Evolutionary conservation across 139 green algal genomes (phyloP).

Genomic region (Chlorella sp.): DNA sequence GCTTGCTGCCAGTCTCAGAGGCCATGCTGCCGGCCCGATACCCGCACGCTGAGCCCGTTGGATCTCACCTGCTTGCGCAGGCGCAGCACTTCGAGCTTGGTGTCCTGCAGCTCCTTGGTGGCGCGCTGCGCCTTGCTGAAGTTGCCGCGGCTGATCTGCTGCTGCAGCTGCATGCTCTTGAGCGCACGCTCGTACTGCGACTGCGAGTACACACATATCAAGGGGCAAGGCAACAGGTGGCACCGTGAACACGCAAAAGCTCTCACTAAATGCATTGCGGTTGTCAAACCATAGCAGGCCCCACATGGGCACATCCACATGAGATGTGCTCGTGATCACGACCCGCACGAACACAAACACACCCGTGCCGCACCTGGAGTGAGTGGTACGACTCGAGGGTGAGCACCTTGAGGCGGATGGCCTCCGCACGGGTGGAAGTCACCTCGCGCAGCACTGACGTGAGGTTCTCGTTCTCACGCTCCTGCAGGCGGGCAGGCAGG

Average conservation of each 20-base stretch:
- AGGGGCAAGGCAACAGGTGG: too few species aligned
- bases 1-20: too few species aligned
- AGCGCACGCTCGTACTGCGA: too few species aligned
- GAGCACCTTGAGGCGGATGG: conserved; percentile 12
- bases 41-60: too few species aligned
- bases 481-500: too few species aligned
- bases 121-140: conserved; percentile 1
- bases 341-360: not conserved
- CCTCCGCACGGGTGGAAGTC: conserved; percentile 15
- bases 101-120: conserved; percentile 11
- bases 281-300: not conserved
- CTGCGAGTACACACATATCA: too few species aligned
- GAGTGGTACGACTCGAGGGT: conserved; percentile 17
- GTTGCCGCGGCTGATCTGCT: conserved; percentile 5
- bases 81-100: not conserved
- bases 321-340: not conserved
- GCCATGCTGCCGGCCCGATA: not conserved
- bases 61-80: not conserved
- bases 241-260: too few species aligned
- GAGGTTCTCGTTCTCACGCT: conserved; percentile 23
- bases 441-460: conserved; percentile 17
- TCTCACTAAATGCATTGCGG: too few species aligned
- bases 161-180: too few species aligned
- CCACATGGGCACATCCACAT: too few species aligned
- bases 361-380: conserved; percentile 15